Evolutionary conservation across 192 early-diverging fungal genomes (phyloP).

Genomic region (Backusella circina): DNA sequence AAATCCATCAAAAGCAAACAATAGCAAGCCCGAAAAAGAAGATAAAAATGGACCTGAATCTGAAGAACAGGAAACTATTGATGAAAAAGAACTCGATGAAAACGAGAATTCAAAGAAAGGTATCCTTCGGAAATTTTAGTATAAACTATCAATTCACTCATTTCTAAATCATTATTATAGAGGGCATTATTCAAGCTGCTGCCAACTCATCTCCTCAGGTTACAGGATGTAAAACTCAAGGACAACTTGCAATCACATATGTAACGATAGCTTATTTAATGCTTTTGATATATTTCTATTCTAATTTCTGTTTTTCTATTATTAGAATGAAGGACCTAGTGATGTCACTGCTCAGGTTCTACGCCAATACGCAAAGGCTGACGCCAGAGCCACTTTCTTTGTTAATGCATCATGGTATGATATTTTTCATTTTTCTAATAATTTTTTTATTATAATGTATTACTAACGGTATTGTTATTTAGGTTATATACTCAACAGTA

Average conservation of each 20-base stretch:
- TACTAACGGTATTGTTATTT: not conserved
- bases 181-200: not conserved
- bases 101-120: not conserved
- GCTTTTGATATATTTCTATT: not conserved
- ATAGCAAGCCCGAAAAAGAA: not conserved
- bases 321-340: conserved; percentile 48
- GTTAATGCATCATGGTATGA: conserved; percentile 47
- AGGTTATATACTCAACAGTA: conserved; percentile 52
- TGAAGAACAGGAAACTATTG: not conserved
- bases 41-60: not conserved
- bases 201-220: conserved; percentile 9
- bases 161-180: not conserved
- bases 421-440: not conserved
- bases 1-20: not conserved
- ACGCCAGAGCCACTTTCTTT: conserved; percentile 48
- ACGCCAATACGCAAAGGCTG: conserved; percentile 41
- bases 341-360: conserved; percentile 48
- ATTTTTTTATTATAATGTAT: not conserved
- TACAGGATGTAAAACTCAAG: conserved; percentile 32
- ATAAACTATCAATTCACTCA: not conserved
- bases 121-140: not conserved
- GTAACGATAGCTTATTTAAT: conserved; percentile 14
- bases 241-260: conserved; percentile 36
- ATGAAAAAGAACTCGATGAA: not conserved
- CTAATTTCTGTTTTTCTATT: not conserved